phyloP scores from a whole-genome alignment of 371 early-diverging fungal genomes.

The Apophysomyces sp. region DNA sequence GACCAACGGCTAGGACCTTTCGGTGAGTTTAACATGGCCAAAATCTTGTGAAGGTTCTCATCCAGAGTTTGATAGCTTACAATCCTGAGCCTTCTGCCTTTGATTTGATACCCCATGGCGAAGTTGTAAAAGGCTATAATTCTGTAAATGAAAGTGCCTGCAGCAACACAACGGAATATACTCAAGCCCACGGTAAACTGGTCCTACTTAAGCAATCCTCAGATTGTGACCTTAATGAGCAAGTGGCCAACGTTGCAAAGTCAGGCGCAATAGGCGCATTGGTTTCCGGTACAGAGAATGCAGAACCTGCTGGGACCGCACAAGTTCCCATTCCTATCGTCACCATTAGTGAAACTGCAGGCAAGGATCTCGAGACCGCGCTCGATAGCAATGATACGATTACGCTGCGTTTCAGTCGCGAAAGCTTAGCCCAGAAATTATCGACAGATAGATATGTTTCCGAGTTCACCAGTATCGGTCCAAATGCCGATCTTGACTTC shows the following conservation, averaged over 20 bases:
- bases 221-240: background rate
- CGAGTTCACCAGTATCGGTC: slow-evolving; percentile 28
- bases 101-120: background rate
- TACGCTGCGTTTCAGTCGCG: background rate
- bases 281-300: background rate
- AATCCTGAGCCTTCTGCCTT: background rate
- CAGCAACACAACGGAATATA: background rate
- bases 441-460: slow-evolving; percentile 25
- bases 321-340: background rate
- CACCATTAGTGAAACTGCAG: background rate
- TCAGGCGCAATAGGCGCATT: background rate
- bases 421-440: background rate
- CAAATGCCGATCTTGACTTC: slow-evolving; percentile 10
- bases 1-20: background rate
- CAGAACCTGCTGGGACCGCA: background rate
- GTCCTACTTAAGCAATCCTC: background rate
- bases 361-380: background rate
- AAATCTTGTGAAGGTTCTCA: background rate
- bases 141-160: background rate
- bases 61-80: background rate
- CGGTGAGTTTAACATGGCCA: background rate
- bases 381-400: background rate
- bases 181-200: background rate
- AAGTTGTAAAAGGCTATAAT: background rate
- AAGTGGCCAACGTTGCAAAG: background rate